Base-by-base conservation (phyloP, 2,329 filamentous ascomycete species). In the Talaromyces piceae region DNA sequence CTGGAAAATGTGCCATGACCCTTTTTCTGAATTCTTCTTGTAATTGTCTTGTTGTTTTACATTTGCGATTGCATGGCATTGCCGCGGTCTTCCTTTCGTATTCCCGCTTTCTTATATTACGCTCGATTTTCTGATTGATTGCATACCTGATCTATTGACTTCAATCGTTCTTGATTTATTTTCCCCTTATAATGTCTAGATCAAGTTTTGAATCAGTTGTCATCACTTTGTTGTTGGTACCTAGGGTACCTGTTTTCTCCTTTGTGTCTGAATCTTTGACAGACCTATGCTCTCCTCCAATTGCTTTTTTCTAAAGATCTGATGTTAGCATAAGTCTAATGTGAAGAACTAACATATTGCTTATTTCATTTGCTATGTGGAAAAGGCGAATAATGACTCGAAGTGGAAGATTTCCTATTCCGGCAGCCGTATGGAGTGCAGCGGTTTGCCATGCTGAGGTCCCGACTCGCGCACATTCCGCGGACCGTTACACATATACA, bases 1-100 rank as follows among this genome's bases (percentile, higher is more conserved):
- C 58, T 73, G 11, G 67, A 67, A 30, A 30, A 49, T 22, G 16
- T 52, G 25, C 41, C 39, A 33, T 56, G 37, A 49, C 20, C 6
- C 2, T 28, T 28, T 20, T 8, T 30, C 25, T 37, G n/a, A 31
- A 16, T 44, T 47, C 44, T 22, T 11, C 27, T 16, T 45, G 31
- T 50, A 33, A 23, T 7, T 28, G 22, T 33, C 23, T 30, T 41
- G 8, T 51, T 26, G 47, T 33, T 9, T 22, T 50, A n/a, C 12
- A 39, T 23, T 18, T 39, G 7, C n/a, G 25, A 39, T 46, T 16
- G 13, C 26, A 44, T 48, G 33, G 33, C 33, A 20, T 37, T 37
- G 33, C 33, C 33, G 5, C n/a, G 16, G 33, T 20, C 16, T 37
- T 11, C 7, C 11, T 6, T 6, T 28, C 26, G 26, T n/a, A 37